These are phyloP conservation scores for Suhomyces bokatorum DNA, from an alignment of 1,139 yeast species.

Conservation along the genomic window DNA sequence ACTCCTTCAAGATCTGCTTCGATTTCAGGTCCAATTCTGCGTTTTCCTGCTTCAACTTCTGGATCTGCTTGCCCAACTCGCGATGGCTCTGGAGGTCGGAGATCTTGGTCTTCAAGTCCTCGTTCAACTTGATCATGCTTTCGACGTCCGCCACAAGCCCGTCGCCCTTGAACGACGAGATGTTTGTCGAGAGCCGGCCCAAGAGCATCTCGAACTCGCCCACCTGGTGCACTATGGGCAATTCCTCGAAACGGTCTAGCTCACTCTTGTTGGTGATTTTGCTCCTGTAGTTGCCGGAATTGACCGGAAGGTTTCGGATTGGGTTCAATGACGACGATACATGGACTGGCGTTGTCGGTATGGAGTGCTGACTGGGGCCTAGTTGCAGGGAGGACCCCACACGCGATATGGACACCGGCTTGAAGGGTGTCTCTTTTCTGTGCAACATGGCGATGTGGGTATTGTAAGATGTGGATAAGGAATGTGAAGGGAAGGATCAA, in stretches of 20 bases:
- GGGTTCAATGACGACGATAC: constrained; percentile 45
- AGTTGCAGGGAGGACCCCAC: constrained; percentile 35
- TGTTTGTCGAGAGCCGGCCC: constrained; percentile 27
- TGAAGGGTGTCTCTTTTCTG: constrained; percentile 22
- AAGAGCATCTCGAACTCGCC: constrained; percentile 29
- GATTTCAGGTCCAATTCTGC: constrained; percentile 28
- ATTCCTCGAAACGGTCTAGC: constrained; percentile 27
- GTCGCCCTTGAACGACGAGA: constrained; percentile 38
- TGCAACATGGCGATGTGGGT: constrained; percentile 19
- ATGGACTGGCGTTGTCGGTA: constrained; percentile 36
- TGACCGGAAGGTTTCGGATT: constrained; percentile 28
- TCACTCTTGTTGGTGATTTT: constrained; percentile 23
- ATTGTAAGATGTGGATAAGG: too few relatives aligned
- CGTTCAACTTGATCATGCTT: constrained; percentile 32
- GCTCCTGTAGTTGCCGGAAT: constrained; percentile 21
- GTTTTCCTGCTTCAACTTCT: constrained; percentile 25
- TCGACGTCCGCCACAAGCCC: constrained; percentile 28
- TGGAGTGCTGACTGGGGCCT: constrained; percentile 18
- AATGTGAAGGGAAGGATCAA: not conserved
- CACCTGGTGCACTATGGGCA: constrained; percentile 33
- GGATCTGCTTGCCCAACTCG: constrained; percentile 31
- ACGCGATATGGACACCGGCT: constrained; percentile 37
- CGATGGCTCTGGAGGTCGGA: constrained; percentile 33
- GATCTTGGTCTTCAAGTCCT: constrained; percentile 28
- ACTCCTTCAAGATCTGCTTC: constrained; percentile 33